Base-by-base conservation (phyloP, 2,329 filamentous ascomycete species). In the Penicillium sp. region DNA sequence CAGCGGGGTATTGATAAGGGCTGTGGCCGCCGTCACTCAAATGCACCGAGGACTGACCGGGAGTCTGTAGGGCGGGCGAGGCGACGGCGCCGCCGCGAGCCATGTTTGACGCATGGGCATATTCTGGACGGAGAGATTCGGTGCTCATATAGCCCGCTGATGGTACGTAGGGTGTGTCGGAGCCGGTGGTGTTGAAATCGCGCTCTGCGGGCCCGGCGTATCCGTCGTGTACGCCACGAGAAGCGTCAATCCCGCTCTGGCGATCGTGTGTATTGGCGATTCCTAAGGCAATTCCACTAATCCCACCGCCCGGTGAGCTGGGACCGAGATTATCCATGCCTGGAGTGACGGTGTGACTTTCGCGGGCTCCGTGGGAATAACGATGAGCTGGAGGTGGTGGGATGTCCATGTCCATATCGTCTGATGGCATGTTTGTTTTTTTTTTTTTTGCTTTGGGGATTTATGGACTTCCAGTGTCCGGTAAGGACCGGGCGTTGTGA, bases 241-340 rank as follows among this genome's bases (percentile, higher is more conserved):
- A 78, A 43, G 85, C 84, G 51, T 87, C 82, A 56, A 86, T 62
- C 23, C 85, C 87, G 70, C 85, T 87, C 61, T 87, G 81, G 57
- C 85, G 78, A 57, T 83, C 79, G 72, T 86, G 83, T 47, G 79
- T 79, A 63, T 87, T 85, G 46, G 87, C 86, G 45, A 88, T 82
- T 51, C 78, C 83, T 64, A 85, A 79, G 36, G 87, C 86, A 56
- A 89, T 83, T 51, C 85, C 86, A 29, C 85, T 79, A 71, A 90
- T 84, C 52, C 85, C 87, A 62, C 85, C 87, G 19, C 77, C 78
- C 26, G 80, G 78, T 14, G 87, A 83, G 36, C 77, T 71, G 46
- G 83, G 78, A 56, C 86, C 80, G 60, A 87, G 83, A 68, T 90
- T 89, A 73, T 90, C 86, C 57, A 83, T 80, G 32, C 84, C 86